Conservation (phyloP, 257 asterid species). For the Solanum ossicruentum region DNA sequence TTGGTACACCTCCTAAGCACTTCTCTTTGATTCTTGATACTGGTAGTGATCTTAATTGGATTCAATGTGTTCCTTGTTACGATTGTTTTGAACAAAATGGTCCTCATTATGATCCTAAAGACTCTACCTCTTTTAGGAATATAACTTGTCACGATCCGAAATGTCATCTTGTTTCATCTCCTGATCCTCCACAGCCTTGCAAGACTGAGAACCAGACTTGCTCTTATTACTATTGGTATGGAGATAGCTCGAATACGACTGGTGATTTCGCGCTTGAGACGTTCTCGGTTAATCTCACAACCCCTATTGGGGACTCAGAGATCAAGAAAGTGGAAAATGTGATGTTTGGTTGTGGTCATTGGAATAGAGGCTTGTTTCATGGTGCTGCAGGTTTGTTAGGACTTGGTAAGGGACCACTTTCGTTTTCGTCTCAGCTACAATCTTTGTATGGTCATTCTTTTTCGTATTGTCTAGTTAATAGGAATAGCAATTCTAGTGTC, state of each 20-base stretch:
- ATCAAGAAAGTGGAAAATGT: constrained; percentile 52
- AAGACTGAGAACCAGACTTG: constrained; percentile 34
- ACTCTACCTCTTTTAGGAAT: constrained; percentile 40
- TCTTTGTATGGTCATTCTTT: constrained; percentile 61
- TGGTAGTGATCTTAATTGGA: constrained; percentile 94
- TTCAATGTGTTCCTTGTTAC: constrained; percentile 76
- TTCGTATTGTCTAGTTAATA: constrained; percentile 76
- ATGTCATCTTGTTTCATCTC: constrained; percentile 66
- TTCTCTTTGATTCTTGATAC: constrained; percentile 79
- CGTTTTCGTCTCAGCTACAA: constrained; percentile 73
- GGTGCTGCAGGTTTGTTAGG: constrained; percentile 93
- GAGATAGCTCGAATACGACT: constrained; percentile 82
- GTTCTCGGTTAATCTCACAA: constrained; percentile 69
- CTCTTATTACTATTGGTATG: constrained; percentile 91
- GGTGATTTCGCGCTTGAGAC: constrained; percentile 80
- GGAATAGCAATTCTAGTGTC: constrained; percentile 63
- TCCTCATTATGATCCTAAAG: constrained; percentile 49
- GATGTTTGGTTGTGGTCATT: constrained; percentile 92
- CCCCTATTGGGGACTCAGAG: constrained; percentile 22
- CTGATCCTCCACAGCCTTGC: constrained; percentile 56
- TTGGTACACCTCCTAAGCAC: constrained; percentile 86
- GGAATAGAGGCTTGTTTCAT: constrained; percentile 88
- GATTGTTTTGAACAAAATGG: constrained; percentile 89
- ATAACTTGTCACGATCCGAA: constrained; percentile 61
- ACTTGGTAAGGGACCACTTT: constrained; percentile 65